phyloP scores from a whole-genome alignment of 352 stramenopile genomes.

The Elongisporangium anandrum region DNA sequence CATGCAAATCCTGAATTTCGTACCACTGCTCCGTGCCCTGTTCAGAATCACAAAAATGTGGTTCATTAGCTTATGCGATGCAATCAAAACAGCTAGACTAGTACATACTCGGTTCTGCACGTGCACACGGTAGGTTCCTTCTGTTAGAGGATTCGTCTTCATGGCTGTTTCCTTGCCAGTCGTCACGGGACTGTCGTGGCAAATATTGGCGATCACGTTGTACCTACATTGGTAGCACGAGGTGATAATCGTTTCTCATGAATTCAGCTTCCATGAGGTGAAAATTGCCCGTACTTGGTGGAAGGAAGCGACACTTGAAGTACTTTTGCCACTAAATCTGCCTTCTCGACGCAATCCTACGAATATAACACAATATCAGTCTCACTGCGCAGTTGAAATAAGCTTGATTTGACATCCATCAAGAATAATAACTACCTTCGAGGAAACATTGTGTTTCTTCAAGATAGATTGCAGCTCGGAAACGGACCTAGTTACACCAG shows the following conservation, averaged over 20 bases:
- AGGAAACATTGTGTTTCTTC: constrained; percentile 41
- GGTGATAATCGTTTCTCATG: too few relatives aligned
- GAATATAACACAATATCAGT: not conserved
- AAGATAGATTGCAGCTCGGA: constrained; percentile 58
- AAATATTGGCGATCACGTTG: constrained; percentile 98
- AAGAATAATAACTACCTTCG: constrained; percentile 36
- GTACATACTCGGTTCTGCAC: constrained; percentile 88
- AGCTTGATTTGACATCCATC: not conserved
- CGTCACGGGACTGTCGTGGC: constrained; percentile 93
- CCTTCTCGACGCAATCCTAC: constrained; percentile 77
- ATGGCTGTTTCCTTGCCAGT: constrained; percentile 87
- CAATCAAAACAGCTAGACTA: not conserved
- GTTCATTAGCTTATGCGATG: constrained; percentile 4
- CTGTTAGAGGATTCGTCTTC: constrained; percentile 92
- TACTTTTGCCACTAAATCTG: constrained; percentile 68
- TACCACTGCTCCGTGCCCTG: constrained; percentile 96
- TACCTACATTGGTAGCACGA: constrained; percentile 76
- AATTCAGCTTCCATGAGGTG: not conserved
- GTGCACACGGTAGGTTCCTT: constrained; percentile 96
- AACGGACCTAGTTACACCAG: constrained; percentile 36
- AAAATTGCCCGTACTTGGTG: constrained; percentile 49
- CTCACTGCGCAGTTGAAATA: not conserved
- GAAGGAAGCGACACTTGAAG: constrained; percentile 41
- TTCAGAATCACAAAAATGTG: constrained; percentile 1
- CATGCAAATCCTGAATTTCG: constrained; percentile 97